Base-by-base conservation (phyloP, 2,329 filamentous ascomycete genomes). In the Ceratocystis variospora region DNA sequence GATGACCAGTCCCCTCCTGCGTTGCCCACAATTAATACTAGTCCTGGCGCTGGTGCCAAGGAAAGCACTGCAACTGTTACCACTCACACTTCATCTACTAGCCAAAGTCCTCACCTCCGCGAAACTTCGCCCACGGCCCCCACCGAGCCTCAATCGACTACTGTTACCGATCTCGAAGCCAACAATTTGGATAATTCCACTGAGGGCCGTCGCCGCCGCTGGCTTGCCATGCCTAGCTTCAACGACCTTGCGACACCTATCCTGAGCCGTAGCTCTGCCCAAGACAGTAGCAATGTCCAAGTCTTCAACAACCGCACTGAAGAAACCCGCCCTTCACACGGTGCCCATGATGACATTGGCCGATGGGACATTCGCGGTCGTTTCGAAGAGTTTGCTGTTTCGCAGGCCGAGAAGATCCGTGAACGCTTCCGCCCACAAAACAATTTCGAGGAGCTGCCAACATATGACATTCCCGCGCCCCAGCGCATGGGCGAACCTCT, bases 391-490 rank as follows among this genome's bases (percentile, higher is more conserved):
- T 86, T 86, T 70, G 83, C 83, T 0, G 82, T 78, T 0, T 79
- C 77, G 6, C 83, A 86, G 68, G 84, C 83, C 0, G 84, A 87
- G 69, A 81, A 78, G 71, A 73, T 86, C 5, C 77, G 83, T 8
- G 83, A 86, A 65, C 79, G 76, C 67, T 77, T 84, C 61, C 77
- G 80, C 10, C 79, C 83, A 8, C 79, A 79, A 0, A 77, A 79
- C 0, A 79, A 82, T 70, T 82, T 79, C 1, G 80, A 81, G 22
- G 80, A 78, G 68, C 74, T 87, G 19, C 83, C 83, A 1, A 79
- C 84, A 1, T 83, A 78, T 19, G 79, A 85, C 6, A 85, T 87
- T 15, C 84, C 84, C 2, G 83, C 84, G 0, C 84, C 84, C 19
- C 78, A 80, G 45, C 78, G 84, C n/a, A 76, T 79, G 67, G 82